Conservation (phyloP, 2,329 filamentous ascomycete genomes). For the Aureobasidium mangrovei region DNA sequence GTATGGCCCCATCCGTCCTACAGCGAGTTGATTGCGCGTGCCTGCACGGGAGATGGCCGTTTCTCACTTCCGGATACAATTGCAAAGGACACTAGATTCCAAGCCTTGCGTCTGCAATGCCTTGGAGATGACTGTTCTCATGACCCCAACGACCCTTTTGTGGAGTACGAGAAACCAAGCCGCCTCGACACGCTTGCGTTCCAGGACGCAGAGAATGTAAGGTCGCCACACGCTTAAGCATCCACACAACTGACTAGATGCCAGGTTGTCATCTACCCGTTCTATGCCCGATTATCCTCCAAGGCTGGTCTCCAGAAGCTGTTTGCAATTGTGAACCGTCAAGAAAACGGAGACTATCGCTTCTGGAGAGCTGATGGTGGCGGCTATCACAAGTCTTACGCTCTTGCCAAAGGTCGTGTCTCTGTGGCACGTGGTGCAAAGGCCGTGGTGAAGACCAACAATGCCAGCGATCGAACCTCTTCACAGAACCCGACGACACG, state of each 20-base stretch:
- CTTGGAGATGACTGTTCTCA: neutral
- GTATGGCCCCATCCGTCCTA: slow-evolving; percentile 6
- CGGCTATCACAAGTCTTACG: neutral
- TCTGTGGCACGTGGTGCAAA: neutral
- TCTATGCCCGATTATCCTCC: neutral
- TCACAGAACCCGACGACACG: neutral
- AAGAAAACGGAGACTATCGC: neutral
- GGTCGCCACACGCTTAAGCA: neutral
- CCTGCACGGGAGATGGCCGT: neutral
- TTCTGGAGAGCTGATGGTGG: neutral
- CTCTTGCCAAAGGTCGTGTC: neutral
- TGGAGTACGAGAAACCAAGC: slow-evolving; percentile 5
- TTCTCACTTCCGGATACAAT: neutral
- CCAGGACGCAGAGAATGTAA: neutral
- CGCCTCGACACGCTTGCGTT: neutral
- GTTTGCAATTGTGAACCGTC: neutral
- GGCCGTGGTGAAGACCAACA: neutral
- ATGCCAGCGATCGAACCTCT: neutral
- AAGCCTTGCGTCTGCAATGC: neutral
- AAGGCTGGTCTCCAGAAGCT: neutral
- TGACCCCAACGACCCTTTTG: neutral
- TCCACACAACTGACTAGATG: neutral
- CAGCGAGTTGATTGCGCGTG: neutral
- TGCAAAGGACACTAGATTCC: neutral
- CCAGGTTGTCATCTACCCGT: neutral